phyloP scores from a whole-genome alignment of 164 flowering plant genomes.

The Nelumbo lutea region DNA sequence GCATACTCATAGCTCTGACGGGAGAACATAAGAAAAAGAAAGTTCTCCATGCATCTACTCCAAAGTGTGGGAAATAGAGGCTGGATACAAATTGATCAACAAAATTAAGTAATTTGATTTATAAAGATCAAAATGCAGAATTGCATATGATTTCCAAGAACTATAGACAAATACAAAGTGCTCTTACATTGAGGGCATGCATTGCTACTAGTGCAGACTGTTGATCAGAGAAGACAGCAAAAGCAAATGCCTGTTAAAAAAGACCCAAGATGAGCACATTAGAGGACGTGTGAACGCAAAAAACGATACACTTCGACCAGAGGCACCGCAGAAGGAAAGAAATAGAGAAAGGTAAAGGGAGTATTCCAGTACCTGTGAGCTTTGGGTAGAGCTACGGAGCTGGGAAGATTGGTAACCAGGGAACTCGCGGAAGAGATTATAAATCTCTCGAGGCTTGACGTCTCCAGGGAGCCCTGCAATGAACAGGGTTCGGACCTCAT shows the following conservation, averaged over 20 bases:
- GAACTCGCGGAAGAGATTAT: conserved; percentile 80
- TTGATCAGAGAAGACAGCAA: conserved; percentile 84
- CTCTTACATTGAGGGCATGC: conserved; percentile 79
- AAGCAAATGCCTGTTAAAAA: conserved; percentile 74
- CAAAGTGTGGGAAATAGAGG: too few species aligned
- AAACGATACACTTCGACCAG: too few species aligned
- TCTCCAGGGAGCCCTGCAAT: conserved; percentile 91
- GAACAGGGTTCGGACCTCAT: conserved; percentile 81
- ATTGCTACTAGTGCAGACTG: conserved; percentile 68
- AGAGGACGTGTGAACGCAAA: too few species aligned
- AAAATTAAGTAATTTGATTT: not conserved
- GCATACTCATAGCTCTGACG: too few species aligned
- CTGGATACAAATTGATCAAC: too few species aligned
- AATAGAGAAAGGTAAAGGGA: not conserved
- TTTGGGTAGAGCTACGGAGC: conserved; percentile 41
- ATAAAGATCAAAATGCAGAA: not conserved
- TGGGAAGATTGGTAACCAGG: conserved; percentile 83
- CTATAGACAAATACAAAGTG: not conserved
- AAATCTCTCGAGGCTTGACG: conserved; percentile 78
- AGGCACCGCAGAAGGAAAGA: not conserved
- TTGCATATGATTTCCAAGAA: not conserved
- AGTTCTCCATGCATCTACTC: too few species aligned
- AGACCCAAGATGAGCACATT: too few species aligned
- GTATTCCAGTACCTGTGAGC: conserved; percentile 39
- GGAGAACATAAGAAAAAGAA: too few species aligned